These are phyloP conservation scores for Xylaria telfairii DNA, from an alignment of 495 filamentous ascomycete genomes.

Conservation along the genomic window DNA sequence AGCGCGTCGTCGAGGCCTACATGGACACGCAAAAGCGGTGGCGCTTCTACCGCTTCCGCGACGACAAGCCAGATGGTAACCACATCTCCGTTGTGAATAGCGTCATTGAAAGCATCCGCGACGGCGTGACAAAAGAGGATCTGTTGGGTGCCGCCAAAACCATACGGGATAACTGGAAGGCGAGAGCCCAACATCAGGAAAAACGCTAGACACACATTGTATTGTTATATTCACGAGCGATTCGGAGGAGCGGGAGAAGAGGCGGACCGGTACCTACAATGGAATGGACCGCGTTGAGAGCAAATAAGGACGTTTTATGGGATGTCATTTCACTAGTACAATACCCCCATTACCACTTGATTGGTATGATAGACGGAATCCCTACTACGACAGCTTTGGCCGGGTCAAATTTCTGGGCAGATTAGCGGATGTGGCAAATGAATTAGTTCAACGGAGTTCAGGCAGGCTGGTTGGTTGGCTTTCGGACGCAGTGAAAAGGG, in stretches of 20 bases:
- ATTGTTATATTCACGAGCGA: neutral
- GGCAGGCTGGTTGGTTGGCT: conserved; percentile 12
- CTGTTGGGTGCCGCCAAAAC: conserved; percentile 62
- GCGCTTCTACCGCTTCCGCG: conserved; percentile 84
- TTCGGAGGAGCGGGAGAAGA: neutral
- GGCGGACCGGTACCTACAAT: neutral
- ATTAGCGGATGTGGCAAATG: neutral
- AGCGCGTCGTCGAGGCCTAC: conserved; percentile 85
- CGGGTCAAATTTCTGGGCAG: neutral
- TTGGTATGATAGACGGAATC: neutral
- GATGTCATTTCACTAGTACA: neutral
- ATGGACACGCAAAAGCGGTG: conserved; percentile 75
- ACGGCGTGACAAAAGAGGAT: conserved; percentile 64
- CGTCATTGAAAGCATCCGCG: conserved; percentile 80
- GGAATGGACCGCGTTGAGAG: neutral
- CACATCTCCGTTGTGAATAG: conserved; percentile 73
- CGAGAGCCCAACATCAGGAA: conserved; percentile 39
- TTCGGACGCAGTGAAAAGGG: neutral
- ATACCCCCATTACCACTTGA: neutral
- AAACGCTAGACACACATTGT: neutral
- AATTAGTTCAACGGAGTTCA: conserved; percentile 19
- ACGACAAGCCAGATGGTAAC: conserved; percentile 91
- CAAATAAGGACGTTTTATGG: neutral
- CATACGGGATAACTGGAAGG: conserved; percentile 79
- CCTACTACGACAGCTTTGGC: neutral